Conservation (phyloP, 257 asterid species). For the Fraxinus cuspidata region DNA sequence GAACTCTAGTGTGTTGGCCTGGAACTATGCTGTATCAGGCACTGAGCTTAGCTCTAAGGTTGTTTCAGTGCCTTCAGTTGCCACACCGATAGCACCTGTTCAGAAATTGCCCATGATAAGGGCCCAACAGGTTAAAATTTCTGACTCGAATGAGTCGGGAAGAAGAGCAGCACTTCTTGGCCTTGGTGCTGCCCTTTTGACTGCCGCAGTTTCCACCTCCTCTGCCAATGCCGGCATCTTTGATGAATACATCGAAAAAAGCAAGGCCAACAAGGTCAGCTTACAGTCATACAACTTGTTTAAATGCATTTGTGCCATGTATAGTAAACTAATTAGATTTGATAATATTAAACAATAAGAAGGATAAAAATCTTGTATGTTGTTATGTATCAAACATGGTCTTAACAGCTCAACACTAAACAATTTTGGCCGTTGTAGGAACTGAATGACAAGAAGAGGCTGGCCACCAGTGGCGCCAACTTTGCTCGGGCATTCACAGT, state of each 20-base stretch:
- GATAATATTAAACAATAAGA: no score
- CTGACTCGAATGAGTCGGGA: conserved; percentile 43
- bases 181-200: conserved; percentile 72
- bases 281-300: neutral
- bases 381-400: neutral
- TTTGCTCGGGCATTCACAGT: conserved; percentile 91
- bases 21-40: conserved; percentile 75
- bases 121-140: conserved; percentile 41
- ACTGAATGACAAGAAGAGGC: conserved; percentile 95
- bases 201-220: conserved; percentile 53
- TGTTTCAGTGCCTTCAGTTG: conserved; percentile 41
- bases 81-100: conserved; percentile 36
- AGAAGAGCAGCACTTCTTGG: conserved; percentile 75
- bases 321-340: no score
- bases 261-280: conserved; percentile 91
- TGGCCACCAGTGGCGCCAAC: conserved; percentile 93
- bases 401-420: neutral
- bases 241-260: conserved; percentile 84
- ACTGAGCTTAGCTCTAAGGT: conserved; percentile 59
- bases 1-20: conserved; percentile 71
- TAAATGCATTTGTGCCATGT: neutral
- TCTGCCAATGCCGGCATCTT: conserved; percentile 82
- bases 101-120: conserved; percentile 56
- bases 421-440: conserved; percentile 43
- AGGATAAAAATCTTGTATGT: no score